A percentile compares a stretch with the other conserved stretches of the same genome.
These are phyloP conservation scores for Pichia rugopelliculosa DNA, from an alignment of 805 yeast genomes.

Conservation along the genomic window DNA sequence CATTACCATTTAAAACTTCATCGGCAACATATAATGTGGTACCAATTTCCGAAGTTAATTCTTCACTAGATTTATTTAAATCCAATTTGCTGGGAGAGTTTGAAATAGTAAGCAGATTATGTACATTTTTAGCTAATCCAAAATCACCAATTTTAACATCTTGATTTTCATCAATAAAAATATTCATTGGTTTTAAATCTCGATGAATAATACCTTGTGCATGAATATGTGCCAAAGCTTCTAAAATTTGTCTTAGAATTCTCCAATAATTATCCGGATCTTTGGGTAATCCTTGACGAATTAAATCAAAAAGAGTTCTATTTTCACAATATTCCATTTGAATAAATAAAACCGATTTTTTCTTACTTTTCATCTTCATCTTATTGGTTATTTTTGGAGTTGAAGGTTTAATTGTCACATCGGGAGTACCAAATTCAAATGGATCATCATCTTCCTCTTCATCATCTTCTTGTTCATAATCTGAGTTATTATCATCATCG, in stretches of 20 bases:
- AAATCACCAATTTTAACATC: slow-evolving; percentile 95
- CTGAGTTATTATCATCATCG: slow-evolving; percentile 16
- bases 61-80: slow-evolving; percentile 40
- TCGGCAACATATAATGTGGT: slow-evolving; percentile 89
- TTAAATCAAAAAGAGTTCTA: slow-evolving; percentile 77
- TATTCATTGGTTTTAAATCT: slow-evolving; percentile 91
- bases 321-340: slow-evolving; percentile 99
- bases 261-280: slow-evolving; percentile 85
- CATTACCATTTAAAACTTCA: slow-evolving; percentile 70
- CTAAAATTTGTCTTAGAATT: slow-evolving; percentile 75
- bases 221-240: slow-evolving; percentile 87
- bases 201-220: slow-evolving; percentile 92
- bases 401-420: slow-evolving; percentile 5
- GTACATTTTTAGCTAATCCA: slow-evolving; percentile 90
- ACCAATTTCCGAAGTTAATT: slow-evolving; percentile 88
- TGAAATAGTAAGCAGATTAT: slow-evolving; percentile 29
- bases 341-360: slow-evolving; percentile 71
- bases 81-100: slow-evolving; percentile 12
- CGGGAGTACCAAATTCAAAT: slow-evolving; percentile 25
- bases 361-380: slow-evolving; percentile 21
- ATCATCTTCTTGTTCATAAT: slow-evolving; percentile 13
- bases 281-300: slow-evolving; percentile 63
- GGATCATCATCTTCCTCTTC: slow-evolving; percentile 20
- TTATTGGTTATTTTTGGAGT: slow-evolving; percentile 9
- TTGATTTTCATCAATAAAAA: slow-evolving; percentile 83